Conservation (phyloP, 108 stramenopile species). For the Skeletonema potamos region DNA sequence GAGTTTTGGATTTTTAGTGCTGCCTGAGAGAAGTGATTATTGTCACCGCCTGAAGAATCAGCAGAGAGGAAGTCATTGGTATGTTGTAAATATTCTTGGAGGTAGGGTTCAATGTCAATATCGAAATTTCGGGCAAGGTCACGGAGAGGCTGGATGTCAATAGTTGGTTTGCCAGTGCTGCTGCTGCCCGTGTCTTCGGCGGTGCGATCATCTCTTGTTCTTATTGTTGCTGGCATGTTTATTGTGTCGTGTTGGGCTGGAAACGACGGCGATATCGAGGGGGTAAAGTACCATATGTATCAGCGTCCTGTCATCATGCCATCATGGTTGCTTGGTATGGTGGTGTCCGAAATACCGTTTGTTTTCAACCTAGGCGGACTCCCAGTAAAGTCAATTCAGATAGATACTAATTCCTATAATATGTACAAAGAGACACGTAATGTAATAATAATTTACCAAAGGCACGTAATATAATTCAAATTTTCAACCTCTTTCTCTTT, state of each 20-base stretch:
- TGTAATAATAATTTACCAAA: too few species aligned
- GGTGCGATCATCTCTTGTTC: conserved; percentile 3
- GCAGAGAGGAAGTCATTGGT: background rate
- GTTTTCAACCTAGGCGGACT: too few species aligned
- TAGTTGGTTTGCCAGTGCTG: background rate
- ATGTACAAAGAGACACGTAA: too few species aligned
- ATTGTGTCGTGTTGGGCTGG: background rate
- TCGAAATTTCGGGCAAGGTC: conserved; percentile 96
- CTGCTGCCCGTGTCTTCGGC: background rate
- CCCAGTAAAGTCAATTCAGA: too few species aligned
- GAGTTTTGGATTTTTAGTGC: conserved; percentile 94
- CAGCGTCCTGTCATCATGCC: too few species aligned
- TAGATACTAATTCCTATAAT: too few species aligned
- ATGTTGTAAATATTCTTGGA: conserved; percentile 57
- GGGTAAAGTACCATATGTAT: too few species aligned
- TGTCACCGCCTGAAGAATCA: background rate
- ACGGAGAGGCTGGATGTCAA: conserved; percentile 82
- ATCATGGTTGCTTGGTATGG: too few species aligned
- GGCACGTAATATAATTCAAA: too few species aligned
- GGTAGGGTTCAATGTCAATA: conserved; percentile 91
- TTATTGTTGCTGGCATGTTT: background rate
- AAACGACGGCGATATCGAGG: too few species aligned
- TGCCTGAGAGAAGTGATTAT: conserved; percentile 90
- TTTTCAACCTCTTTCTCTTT: too few species aligned
- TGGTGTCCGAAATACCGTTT: too few species aligned